Evolutionary conservation across 2,329 filamentous ascomycete species (phyloP).

Genomic region (Pseudodiploospora longispora): DNA sequence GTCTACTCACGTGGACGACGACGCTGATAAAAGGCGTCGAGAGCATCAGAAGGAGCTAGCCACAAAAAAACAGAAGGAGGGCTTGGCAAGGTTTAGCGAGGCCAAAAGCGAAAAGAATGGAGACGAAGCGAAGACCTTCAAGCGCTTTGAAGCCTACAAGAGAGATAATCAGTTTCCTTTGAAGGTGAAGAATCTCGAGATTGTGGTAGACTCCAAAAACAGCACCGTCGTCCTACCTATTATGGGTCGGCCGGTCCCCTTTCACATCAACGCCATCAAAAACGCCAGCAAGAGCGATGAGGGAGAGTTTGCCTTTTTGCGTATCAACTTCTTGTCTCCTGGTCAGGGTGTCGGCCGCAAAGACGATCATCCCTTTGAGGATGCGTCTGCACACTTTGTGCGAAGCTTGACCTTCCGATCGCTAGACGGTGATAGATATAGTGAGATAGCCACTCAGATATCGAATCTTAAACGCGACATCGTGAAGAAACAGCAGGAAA

Average conservation of each 20-base stretch:
- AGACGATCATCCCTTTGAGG: conserved; percentile 96
- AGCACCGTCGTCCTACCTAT: conserved; percentile 87
- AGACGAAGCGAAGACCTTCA: conserved; percentile 94
- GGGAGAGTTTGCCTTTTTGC: conserved; percentile 84
- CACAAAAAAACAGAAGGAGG: conserved; percentile 81
- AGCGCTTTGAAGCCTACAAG: conserved; percentile 98
- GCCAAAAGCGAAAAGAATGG: conserved; percentile 80
- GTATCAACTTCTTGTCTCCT: conserved; percentile 95
- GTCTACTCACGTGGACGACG: conserved; percentile 79
- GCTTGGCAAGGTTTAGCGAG: conserved; percentile 76
- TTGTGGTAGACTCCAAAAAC: conserved; percentile 87
- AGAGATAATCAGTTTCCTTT: conserved; percentile 87
- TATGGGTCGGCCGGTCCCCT: conserved; percentile 94
- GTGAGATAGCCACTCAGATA: conserved; percentile 86
- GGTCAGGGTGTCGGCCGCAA: conserved; percentile 95
- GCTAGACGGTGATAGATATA: conserved; percentile 78
- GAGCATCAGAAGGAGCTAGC: conserved; percentile 89
- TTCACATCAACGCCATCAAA: conserved; percentile 97
- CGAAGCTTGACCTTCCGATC: conserved; percentile 93
- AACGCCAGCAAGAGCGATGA: conserved; percentile 98
- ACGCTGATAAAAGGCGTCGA: conserved; percentile 76
- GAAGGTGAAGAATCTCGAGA: conserved; percentile 75
- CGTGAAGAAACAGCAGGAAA: conserved; percentile 89
- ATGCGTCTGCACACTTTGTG: conserved; percentile 90
- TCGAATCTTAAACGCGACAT: conserved; percentile 93